phyloP scores from a whole-genome alignment of 805 yeast genomes.

The Sugiyamaella floridensis region DNA sequence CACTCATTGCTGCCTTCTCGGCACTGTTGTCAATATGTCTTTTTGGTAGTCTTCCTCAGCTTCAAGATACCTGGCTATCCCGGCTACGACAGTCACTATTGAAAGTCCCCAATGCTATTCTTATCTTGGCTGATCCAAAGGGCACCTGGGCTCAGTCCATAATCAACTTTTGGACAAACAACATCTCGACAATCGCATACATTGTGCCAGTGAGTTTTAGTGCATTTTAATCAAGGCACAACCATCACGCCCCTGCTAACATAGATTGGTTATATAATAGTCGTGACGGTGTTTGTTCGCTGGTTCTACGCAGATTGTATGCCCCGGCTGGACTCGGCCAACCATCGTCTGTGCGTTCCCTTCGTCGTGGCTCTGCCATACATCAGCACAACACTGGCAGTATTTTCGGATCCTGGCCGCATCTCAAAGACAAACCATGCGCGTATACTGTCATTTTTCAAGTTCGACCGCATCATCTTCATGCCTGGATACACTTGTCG shows the following conservation, averaged over 20 bases:
- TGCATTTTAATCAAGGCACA: not conserved
- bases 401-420: slow-evolving; percentile 35
- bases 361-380: slow-evolving; percentile 21
- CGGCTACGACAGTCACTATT: slow-evolving; percentile 18
- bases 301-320: slow-evolving; percentile 15
- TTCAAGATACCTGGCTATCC: slow-evolving; percentile 23
- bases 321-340: slow-evolving; percentile 1
- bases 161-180: not conserved
- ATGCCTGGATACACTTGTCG: slow-evolving; percentile 40
- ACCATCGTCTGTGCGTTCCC: slow-evolving; percentile 13
- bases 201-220: slow-evolving; percentile 13
- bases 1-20: slow-evolving; percentile 21
- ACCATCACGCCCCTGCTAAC: not conserved
- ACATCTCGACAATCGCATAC: slow-evolving; percentile 9
- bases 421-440: slow-evolving; percentile 25
- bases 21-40: slow-evolving; percentile 26
- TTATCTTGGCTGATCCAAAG: slow-evolving; percentile 1
- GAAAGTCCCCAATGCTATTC: slow-evolving; percentile 15
- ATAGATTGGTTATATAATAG: slow-evolving; percentile 16
- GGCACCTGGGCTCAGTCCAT: not conserved
- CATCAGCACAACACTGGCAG: slow-evolving; percentile 23
- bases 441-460: slow-evolving; percentile 24
- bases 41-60: slow-evolving; percentile 32
- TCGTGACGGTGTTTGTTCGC: slow-evolving; percentile 13
- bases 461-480: slow-evolving; percentile 48